Evolutionary conservation across 768 basidiomycete species (phyloP).

Genomic region (Podaxis carcinomalis): DNA sequence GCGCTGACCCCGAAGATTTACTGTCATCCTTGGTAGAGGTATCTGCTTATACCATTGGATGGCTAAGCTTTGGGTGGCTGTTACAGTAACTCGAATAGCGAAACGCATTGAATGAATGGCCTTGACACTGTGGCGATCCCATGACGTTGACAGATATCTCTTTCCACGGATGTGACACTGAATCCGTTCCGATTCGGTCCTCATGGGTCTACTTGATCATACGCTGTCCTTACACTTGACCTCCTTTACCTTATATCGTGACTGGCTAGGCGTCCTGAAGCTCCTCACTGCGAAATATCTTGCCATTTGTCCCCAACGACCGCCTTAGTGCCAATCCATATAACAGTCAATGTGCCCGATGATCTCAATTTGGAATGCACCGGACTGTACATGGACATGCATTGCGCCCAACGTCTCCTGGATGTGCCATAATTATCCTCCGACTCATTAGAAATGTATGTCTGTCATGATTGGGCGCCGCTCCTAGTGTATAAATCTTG

Average conservation of each 20-base stretch:
- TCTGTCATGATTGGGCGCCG: background rate
- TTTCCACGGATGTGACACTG: background rate
- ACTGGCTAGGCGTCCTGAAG: background rate
- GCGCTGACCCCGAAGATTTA: too few species aligned
- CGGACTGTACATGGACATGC: background rate
- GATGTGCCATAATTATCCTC: background rate
- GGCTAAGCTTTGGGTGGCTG: background rate
- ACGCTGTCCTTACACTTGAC: background rate
- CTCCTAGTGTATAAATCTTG: constrained; percentile 16
- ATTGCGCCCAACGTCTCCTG: constrained; percentile 5
- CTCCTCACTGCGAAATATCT: background rate
- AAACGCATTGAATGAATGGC: background rate
- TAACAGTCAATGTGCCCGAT: background rate
- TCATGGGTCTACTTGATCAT: background rate
- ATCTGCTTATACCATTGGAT: background rate
- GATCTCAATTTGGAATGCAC: background rate
- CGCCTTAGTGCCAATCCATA: background rate
- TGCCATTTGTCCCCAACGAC: background rate
- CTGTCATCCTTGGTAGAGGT: too few species aligned
- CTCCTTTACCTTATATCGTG: background rate
- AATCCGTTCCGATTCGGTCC: background rate
- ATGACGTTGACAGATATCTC: background rate
- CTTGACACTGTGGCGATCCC: background rate
- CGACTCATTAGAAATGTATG: background rate
- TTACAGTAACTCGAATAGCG: background rate